These are phyloP conservation scores for Colletotrichum truncatum DNA, from an alignment of 2,329 filamentous ascomycete genomes.

Conservation along the genomic window DNA sequence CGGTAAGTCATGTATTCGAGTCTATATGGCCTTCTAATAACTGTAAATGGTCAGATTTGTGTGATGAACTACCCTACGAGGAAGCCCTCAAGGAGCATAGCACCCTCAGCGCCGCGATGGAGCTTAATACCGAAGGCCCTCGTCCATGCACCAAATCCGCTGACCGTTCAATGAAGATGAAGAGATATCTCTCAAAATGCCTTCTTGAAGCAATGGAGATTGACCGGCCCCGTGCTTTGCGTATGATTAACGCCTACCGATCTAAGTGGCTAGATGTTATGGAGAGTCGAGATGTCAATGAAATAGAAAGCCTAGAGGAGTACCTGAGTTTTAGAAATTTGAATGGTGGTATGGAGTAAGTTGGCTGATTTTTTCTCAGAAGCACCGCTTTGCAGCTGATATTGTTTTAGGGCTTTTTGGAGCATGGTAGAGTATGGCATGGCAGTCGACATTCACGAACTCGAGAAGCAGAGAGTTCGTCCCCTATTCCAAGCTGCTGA, in stretches of 20 bases:
- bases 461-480: not conserved
- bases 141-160: not conserved
- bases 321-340: conserved; percentile 9
- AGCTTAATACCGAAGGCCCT: not conserved
- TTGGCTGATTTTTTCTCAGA: rapidly evolving
- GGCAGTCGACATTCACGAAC: not conserved
- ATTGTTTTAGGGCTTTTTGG: conserved; percentile 3
- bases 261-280: conserved; percentile 14
- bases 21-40: too few species aligned
- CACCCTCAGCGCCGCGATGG: conserved; percentile 5
- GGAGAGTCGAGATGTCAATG: not conserved
- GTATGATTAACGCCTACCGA: conserved; percentile 16
- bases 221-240: not conserved
- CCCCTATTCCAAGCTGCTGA: conserved; percentile 6
- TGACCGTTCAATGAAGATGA: conserved; percentile 3
- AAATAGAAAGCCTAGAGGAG: not conserved
- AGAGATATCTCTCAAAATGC: not conserved
- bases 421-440: conserved; percentile 13
- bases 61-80: conserved; percentile 4
- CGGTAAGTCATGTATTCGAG: not conserved
- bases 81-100: conserved; percentile 8
- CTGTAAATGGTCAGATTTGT: not conserved
- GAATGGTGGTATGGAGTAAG: conserved; percentile 22
- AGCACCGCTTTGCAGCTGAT: too few species aligned
- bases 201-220: conserved; percentile 3